phyloP scores from a whole-genome alignment of 2,329 filamentous ascomycete species.

The Colletotrichum sp. region DNA sequence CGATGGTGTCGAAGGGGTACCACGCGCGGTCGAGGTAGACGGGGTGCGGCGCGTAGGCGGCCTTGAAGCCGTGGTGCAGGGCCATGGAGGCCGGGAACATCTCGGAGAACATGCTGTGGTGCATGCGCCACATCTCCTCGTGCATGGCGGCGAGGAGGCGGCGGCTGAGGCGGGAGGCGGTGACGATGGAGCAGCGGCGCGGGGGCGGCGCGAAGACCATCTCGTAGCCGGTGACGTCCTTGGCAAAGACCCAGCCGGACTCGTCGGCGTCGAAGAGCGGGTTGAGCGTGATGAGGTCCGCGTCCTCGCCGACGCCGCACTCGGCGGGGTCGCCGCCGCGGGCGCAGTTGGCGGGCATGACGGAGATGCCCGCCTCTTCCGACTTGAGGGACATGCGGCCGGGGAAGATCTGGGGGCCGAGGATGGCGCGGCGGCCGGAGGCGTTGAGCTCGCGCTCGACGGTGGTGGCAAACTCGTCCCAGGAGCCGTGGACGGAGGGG shows the following conservation, averaged over 20 bases:
- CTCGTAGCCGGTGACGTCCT: slow-evolving; percentile 75
- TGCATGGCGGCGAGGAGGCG: slow-evolving; percentile 76
- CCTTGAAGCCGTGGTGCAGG: slow-evolving; percentile 79
- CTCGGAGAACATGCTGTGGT: slow-evolving; percentile 78
- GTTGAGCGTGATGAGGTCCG: slow-evolving; percentile 79
- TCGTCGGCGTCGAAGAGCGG: slow-evolving; percentile 75
- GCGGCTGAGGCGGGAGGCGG: slow-evolving; percentile 70
- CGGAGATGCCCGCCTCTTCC: slow-evolving; percentile 56
- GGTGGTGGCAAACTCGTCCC: slow-evolving; percentile 73
- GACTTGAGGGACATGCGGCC: slow-evolving; percentile 52
- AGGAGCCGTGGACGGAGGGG: slow-evolving; percentile 70
- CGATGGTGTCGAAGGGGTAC: slow-evolving; percentile 69
- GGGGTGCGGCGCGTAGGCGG: slow-evolving; percentile 81
- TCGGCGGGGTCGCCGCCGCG: slow-evolving; percentile 52
- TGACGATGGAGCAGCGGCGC: slow-evolving; percentile 74
- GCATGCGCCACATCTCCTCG: slow-evolving; percentile 70
- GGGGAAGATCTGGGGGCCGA: slow-evolving; percentile 68
- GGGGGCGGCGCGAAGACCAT: slow-evolving; percentile 58
- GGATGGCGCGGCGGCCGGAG: slow-evolving; percentile 61
- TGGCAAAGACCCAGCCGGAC: slow-evolving; percentile 75
- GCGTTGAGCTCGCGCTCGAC: slow-evolving; percentile 65
- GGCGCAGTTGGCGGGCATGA: slow-evolving; percentile 60
- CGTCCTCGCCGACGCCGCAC: slow-evolving; percentile 74
- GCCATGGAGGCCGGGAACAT: slow-evolving; percentile 78
- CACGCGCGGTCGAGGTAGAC: slow-evolving; percentile 81